Conservation (phyloP, 2,329 filamentous ascomycete genomes). For the Paecilomyces variotii region DNA sequence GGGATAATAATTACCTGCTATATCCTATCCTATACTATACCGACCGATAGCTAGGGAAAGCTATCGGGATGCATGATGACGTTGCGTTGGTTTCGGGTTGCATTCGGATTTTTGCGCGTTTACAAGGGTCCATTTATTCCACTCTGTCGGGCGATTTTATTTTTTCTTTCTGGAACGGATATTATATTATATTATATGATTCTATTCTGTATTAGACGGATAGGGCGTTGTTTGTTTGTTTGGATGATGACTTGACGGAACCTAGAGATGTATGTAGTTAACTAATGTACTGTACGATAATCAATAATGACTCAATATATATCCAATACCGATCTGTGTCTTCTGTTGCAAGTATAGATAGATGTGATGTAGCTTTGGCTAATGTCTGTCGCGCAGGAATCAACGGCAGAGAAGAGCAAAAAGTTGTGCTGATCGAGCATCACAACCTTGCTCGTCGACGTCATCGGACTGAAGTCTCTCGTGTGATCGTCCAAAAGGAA, state of each 20-base stretch:
- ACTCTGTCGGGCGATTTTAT: neutral
- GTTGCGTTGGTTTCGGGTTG: neutral
- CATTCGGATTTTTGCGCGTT: neutral
- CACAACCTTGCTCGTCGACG: neutral
- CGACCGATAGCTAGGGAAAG: neutral
- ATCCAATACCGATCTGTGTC: neutral
- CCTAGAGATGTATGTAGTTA: neutral
- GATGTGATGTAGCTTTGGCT: too few species aligned
- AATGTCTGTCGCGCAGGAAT: neutral
- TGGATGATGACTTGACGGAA: neutral
- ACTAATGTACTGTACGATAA: neutral
- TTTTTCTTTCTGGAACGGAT: neutral
- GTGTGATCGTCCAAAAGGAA: neutral
- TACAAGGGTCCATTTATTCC: neutral
- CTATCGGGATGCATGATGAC: neutral
- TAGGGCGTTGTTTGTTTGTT: neutral
- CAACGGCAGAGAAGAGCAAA: neutral
- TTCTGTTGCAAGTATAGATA: neutral
- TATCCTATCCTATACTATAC: neutral
- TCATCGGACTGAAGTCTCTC: slow-evolving; percentile 1
- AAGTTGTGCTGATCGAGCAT: neutral
- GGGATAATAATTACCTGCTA: neutral
- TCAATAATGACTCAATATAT: neutral
- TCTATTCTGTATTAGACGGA: neutral
- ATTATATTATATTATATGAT: neutral